These are phyloP conservation scores for Ceratobasidium sp. DNA, from an alignment of 1,284 basidiomycete species.

Conservation along the genomic window DNA sequence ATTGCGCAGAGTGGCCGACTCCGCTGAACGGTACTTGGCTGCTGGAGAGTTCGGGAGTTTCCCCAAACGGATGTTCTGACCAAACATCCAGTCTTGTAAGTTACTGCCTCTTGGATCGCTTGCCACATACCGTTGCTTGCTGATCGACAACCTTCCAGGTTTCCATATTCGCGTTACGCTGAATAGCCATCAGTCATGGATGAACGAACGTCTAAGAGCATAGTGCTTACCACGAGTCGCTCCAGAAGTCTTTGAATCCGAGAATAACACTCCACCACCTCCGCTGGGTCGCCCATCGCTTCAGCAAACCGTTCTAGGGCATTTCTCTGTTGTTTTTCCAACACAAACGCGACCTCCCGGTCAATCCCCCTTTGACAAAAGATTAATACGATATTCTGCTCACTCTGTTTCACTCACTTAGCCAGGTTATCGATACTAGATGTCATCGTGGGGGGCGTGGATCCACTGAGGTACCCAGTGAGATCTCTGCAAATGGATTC, in stretches of 20 bases:
- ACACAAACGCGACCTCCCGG: not conserved
- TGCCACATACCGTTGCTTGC: not conserved
- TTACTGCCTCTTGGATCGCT: no score
- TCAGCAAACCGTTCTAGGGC: not conserved
- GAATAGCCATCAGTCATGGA: not conserved
- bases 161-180: constrained; percentile 4
- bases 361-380: not conserved
- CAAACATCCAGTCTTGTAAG: not conserved
- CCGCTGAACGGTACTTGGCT: not conserved
- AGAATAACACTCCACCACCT: constrained; percentile 1
- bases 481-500: not conserved
- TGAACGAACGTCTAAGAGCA: not conserved
- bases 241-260: constrained; percentile 6
- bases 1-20: not conserved
- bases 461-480: not conserved
- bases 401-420: not conserved
- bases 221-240: constrained; percentile 4
- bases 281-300: not conserved
- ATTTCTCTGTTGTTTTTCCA: not conserved
- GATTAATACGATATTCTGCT: not conserved
- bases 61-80: not conserved
- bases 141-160: constrained; percentile 4
- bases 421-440: not conserved
- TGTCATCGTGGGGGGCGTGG: not conserved
- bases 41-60: not conserved